Base-by-base conservation (phyloP, 441 rosid genomes). In the Euphorbia schlechtendalii region DNA sequence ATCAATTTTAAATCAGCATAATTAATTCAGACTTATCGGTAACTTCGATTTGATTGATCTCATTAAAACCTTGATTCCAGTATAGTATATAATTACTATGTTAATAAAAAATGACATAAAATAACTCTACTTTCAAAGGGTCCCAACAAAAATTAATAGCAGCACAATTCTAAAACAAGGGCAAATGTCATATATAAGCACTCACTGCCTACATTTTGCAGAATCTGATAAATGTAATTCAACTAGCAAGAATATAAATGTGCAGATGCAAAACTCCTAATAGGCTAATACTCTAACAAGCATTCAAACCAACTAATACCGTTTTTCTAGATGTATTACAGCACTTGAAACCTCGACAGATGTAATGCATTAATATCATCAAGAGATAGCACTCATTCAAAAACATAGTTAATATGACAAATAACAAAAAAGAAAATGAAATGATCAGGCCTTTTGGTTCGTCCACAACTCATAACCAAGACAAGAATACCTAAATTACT, bases 401-500 rank as follows among this genome's bases (percentile, higher is more conserved):
- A 63, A 61, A 59, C 74, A 76, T 65, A 66, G 34, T 61, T 69
- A 55, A 59, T 27, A 40, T 46, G 62, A 57, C 65, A 65, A 61
- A 17, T 43, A 55, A 64, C 59, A 67, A 8, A 22, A 22, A 28
- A 59, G 18, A 28, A 18, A 8, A 36, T 34, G 20, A 7, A 3
- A 15, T 46, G 49, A 34, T 56, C 64, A n/a, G n/a, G n/a, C n/a
- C n/a, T n/a, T 70, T 46, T 27, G 69, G 52, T 45, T 56, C 36
- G 64, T 75, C 59, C 74, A 68, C 38, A 65, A 77, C 78, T 67
- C 76, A 76, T 65, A 67, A 58, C 68, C 75, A 75, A 67, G 73
- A 74, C 70, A 74, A 76, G 77, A 76, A 77, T 68, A 68, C 72
- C 76, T 71, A 73, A 64, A 60, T n/a, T n/a, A 45, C 71, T 63